Evolutionary conservation across 495 filamentous ascomycete species (phyloP).

Genomic region (Zalerion maritima): DNA sequence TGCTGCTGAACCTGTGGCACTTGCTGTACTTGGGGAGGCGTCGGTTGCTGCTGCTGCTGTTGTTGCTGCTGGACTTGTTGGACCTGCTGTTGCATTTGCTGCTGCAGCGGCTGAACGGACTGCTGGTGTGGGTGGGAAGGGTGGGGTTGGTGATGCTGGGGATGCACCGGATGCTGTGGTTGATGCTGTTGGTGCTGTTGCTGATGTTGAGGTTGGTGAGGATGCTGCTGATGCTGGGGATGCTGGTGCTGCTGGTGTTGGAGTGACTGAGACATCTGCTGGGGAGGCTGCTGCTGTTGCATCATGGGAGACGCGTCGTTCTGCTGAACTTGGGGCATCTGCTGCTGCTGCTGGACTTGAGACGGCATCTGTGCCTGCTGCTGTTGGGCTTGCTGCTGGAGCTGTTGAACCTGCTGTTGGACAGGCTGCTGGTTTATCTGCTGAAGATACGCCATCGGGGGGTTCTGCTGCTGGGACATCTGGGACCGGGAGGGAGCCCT

Average conservation of each 20-base stretch:
- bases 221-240: background rate
- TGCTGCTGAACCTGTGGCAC: slow-evolving; percentile 4
- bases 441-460: slow-evolving; percentile 17
- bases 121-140: slow-evolving; percentile 10
- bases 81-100: slow-evolving; percentile 17
- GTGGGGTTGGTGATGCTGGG: slow-evolving; percentile 5
- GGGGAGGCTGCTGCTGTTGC: slow-evolving; percentile 4
- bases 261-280: slow-evolving; percentile 12
- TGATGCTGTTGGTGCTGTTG: slow-evolving; percentile 4
- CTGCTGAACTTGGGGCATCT: slow-evolving; percentile 16
- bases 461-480: slow-evolving; percentile 15
- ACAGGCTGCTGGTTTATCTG: slow-evolving; percentile 12
- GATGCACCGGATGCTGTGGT: slow-evolving; percentile 3
- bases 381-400: slow-evolving; percentile 12
- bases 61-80: slow-evolving; percentile 18
- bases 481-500: slow-evolving; percentile 19
- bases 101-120: slow-evolving; percentile 16
- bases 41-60: slow-evolving; percentile 11
- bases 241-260: slow-evolving; percentile 7
- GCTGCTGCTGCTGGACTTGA: slow-evolving; percentile 12
- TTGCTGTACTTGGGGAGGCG: slow-evolving; percentile 7
- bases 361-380: slow-evolving; percentile 10
- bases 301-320: slow-evolving; percentile 12
- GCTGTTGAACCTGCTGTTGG: slow-evolving; percentile 14
- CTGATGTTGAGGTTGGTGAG: slow-evolving; percentile 1